Evolutionary conservation across 805 yeast genomes (phyloP), one percentile per base, ranked within the genome.

Genomic region (Danielozyma ontarioensis): DNA sequence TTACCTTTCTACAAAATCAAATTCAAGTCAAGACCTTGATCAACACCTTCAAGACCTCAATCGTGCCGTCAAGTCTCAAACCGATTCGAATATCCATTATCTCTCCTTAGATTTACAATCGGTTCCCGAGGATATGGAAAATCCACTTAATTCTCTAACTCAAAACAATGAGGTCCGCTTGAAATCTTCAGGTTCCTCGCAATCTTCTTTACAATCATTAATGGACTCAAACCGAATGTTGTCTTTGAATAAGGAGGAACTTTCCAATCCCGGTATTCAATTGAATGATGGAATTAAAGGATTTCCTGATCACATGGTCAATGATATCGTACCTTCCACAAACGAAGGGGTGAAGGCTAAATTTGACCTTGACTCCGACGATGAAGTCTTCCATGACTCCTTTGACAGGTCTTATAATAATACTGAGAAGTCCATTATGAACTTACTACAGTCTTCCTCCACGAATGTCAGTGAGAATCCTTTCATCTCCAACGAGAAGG

Each of bases 281-380:
- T 45, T 66, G 31, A 60, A 61, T 37, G 70, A 65, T 39, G 72
- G 72, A 3, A 62, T 66, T 24, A 61, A 62, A 36, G 72, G 71
- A 1, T 62, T 66, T 25, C 45, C 68, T 2, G 67, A 65, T 40
- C 54, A 55, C 16, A 32, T 61, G 33, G 69, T 66, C 8, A 60
- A 50, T 25, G 44, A 51, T 36, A 41, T 66, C 25, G 46, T 62
- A 13, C 68, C 66, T 8, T 7, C 29, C 17, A 37, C 45, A 2
- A 21, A 25, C 11, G 28, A 26, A 3, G 10, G 16, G 14, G 18
- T 19, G 15, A 12, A 21, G 5, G 17, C 25, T 10, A 17, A 25
- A 13, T 23, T 13, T 6, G 36, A 31, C 4, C 24, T 19, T 13
- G 25, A 31, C 7, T 17, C 35, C 18, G 42, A 39, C 10, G 37